A percentile compares a stretch with the other conserved stretches of the same genome.
phyloP scores from a whole-genome alignment of 257 asterid species.

The Solanum ossicruentum region DNA sequence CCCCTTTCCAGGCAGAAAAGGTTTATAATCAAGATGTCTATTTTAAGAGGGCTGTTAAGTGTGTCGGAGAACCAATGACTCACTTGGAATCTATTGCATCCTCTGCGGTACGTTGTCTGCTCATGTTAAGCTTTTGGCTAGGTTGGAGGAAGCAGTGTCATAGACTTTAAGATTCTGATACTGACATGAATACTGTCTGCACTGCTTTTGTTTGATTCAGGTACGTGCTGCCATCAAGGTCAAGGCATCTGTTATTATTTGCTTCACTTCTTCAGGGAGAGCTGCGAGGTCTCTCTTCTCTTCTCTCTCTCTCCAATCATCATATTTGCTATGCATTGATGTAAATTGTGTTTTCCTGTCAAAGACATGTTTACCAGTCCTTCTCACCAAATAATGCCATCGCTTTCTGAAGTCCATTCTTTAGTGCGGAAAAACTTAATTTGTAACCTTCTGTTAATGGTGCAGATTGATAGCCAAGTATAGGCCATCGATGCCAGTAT shows the following conservation, averaged over 20 bases:
- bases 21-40: conserved; percentile 85
- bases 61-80: conserved; percentile 86
- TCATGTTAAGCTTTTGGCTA: not conserved
- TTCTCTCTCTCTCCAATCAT: not conserved
- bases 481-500: conserved; percentile 91
- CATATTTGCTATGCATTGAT: not conserved
- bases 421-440: not conserved
- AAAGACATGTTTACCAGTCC: not conserved
- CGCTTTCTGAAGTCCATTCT: not conserved
- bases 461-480: conserved; percentile 82
- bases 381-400: not conserved
- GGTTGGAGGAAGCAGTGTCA: not conserved
- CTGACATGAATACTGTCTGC: not conserved
- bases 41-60: conserved; percentile 85
- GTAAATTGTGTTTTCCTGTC: not conserved
- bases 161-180: not conserved
- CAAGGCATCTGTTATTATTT: conserved; percentile 87
- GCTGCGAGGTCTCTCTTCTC: conserved; percentile 61
- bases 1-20: conserved; percentile 57
- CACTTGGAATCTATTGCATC: conserved; percentile 96
- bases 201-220: conserved; percentile 10
- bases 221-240: conserved; percentile 95
- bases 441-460: not conserved
- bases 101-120: conserved; percentile 49
- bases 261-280: conserved; percentile 93